A percentile compares a stretch with the other conserved stretches of the same genome.
Evolutionary conservation across 208 protist genomes (phyloP).

Genomic region (Trypanosoma rangeli): DNA sequence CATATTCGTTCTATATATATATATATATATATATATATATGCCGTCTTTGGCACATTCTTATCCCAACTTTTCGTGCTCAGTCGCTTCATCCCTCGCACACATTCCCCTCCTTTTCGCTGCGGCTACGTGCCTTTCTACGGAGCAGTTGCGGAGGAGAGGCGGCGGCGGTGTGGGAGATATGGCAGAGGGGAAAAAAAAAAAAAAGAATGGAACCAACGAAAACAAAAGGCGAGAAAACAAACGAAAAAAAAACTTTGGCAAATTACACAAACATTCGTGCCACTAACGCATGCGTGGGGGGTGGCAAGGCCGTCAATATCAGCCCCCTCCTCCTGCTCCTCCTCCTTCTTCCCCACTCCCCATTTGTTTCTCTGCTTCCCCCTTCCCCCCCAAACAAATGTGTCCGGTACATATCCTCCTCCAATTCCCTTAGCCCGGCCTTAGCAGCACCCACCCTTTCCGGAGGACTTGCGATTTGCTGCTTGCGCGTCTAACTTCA

Average conservation of each 20-base stretch:
- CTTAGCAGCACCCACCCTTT: conserved; percentile 40
- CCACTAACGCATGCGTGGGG: no score
- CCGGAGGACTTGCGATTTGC: conserved; percentile 24
- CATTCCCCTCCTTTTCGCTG: neutral
- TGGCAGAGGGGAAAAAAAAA: conserved; percentile 10
- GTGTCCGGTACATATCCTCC: neutral
- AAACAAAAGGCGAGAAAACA: conserved; percentile 6
- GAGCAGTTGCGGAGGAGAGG: neutral
- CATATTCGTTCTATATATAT: conserved; percentile 6
- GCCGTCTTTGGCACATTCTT: no score
- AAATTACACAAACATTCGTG: neutral
- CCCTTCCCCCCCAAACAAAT: neutral
- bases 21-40: no score
- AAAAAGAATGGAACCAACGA: neutral
- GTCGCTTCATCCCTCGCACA: neutral
- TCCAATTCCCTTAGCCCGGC: neutral
- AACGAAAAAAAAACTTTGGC: neutral
- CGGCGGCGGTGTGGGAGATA: neutral
- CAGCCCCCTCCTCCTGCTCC: neutral
- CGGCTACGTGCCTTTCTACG: neutral
- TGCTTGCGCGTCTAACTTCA: conserved; percentile 45
- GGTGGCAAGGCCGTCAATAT: neutral
- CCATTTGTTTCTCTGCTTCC: neutral
- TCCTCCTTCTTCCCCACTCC: neutral
- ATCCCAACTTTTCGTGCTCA: neutral